These are phyloP conservation scores for Annona squamosa DNA, from an alignment of 164 flowering plant species.

Conservation along the genomic window DNA sequence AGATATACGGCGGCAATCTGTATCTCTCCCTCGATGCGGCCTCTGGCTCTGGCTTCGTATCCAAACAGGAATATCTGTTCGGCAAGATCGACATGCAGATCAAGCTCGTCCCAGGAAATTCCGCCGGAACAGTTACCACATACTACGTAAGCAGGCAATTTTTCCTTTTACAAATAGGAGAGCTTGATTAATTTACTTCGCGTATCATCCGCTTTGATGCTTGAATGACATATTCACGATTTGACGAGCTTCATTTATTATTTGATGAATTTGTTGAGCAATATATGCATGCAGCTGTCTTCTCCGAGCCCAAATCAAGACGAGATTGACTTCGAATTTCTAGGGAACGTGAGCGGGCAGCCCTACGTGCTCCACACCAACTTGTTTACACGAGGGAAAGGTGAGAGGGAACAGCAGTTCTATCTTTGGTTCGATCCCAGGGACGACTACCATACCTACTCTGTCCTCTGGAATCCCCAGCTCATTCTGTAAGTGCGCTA, in stretches of 20 bases:
- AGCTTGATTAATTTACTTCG: no score
- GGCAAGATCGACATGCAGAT: slow-evolving; percentile 31
- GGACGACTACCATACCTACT: slow-evolving; percentile 9
- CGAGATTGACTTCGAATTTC: slow-evolving; percentile 12
- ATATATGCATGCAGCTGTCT: not conserved
- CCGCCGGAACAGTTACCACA: slow-evolving; percentile 39
- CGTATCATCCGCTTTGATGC: no score
- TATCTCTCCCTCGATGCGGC: slow-evolving; percentile 26
- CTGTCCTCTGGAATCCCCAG: slow-evolving; percentile 9
- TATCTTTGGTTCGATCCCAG: slow-evolving; percentile 11
- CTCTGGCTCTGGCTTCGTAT: slow-evolving; percentile 33
- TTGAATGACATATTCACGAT: no score
- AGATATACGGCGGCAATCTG: slow-evolving; percentile 26
- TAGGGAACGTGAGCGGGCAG: slow-evolving; percentile 10
- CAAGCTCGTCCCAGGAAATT: slow-evolving; percentile 34
- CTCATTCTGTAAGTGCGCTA: not conserved
- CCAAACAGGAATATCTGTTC: slow-evolving; percentile 26
- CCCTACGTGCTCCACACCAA: slow-evolving; percentile 11
- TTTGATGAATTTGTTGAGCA: no score
- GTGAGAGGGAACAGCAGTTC: slow-evolving; percentile 13
- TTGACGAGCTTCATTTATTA: no score
- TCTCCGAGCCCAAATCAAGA: slow-evolving; percentile 7
- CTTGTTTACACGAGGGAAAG: slow-evolving; percentile 12
- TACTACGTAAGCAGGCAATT: slow-evolving; percentile 21
- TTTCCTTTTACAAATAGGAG: no score